Evolutionary conservation across 2,329 filamentous ascomycete genomes (phyloP), one percentile per base, ranked within the genome.

Genomic region (Colletotrichum sublineola): DNA sequence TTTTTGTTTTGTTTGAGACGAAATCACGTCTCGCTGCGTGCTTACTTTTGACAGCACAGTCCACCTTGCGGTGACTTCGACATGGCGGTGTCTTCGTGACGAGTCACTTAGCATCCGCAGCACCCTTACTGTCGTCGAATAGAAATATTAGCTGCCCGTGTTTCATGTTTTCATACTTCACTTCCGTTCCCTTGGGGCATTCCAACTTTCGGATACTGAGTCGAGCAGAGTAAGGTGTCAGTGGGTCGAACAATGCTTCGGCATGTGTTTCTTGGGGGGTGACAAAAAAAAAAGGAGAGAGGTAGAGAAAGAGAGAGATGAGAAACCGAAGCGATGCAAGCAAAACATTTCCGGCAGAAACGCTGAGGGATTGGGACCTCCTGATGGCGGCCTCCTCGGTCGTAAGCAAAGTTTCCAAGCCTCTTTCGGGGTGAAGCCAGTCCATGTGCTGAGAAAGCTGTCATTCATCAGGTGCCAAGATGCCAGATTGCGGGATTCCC

Each of bases 401-500:
- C 66, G n/a, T 31, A 18, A 64, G 38, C 56, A 62, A 29, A 63
- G 42, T 71, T 63, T 63, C n/a, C 55, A 50, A n/a, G 33, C 57
- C 44, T 55, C 42, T 33, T 33, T 57, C 56, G 40, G 48, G 63
- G 48, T 55, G 57, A 68, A 62, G 63, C 63, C 40, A 61, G 46
- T 48, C 29, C 63, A 67, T 62, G 40, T 70, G 53, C 46, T 67
- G 50, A 56, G 24, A 67, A 50, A 68, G 33, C 57, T 63, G 42
- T 68, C 64, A 62, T 48, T 66, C 31, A 71, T 71, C 68, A 63
- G 68, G 68, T 71, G 68, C 68, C 68, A 71, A 71, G 68, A 66
- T 71, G 68, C 68, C 68, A 71, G 64, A 66, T 52, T 50, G 56
- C 67, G 63, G 38, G 44, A 67, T 71, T 63, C 68, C 57, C 68